These are phyloP conservation scores for Macadamia tetraphylla DNA, from an alignment of 164 flowering plant species.

Conservation along the genomic window DNA sequence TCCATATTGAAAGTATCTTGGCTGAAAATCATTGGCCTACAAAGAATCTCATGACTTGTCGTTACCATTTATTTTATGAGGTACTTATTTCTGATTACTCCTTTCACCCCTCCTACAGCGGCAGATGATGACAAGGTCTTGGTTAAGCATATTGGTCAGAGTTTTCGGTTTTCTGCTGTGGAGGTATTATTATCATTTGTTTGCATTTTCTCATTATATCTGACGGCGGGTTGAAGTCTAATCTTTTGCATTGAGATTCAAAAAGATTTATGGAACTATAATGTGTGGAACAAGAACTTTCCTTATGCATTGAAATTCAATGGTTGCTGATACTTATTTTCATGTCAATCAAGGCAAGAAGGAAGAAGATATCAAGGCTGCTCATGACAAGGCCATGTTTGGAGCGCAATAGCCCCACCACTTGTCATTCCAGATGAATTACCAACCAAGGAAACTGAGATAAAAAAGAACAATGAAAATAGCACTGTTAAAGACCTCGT, in stretches of 20 bases:
- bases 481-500: conserved; percentile 34
- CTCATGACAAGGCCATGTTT: conserved; percentile 92
- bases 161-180: conserved; percentile 74
- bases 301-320: not conserved
- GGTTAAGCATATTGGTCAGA: conserved; percentile 69
- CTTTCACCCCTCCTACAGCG: conserved; percentile 34
- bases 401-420: conserved; percentile 37
- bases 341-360: conserved; percentile 46
- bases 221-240: not conserved
- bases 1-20: too few relatives aligned
- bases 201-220: not conserved
- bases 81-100: too few relatives aligned
- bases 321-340: not conserved
- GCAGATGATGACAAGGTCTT: conserved; percentile 76
- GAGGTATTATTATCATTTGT: conserved; percentile 39
- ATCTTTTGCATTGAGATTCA: not conserved
- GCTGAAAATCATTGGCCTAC: too few relatives aligned
- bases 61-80: too few relatives aligned
- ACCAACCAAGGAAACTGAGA: conserved; percentile 21
- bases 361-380: conserved; percentile 64
- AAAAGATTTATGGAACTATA: too few relatives aligned
- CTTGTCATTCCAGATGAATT: conserved; percentile 26
- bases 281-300: too few relatives aligned
- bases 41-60: too few relatives aligned
- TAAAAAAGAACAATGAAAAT: conserved; percentile 19